Evolutionary conservation across 1,284 basidiomycete species (phyloP).

Genomic region (Schizophyllum amplum): DNA sequence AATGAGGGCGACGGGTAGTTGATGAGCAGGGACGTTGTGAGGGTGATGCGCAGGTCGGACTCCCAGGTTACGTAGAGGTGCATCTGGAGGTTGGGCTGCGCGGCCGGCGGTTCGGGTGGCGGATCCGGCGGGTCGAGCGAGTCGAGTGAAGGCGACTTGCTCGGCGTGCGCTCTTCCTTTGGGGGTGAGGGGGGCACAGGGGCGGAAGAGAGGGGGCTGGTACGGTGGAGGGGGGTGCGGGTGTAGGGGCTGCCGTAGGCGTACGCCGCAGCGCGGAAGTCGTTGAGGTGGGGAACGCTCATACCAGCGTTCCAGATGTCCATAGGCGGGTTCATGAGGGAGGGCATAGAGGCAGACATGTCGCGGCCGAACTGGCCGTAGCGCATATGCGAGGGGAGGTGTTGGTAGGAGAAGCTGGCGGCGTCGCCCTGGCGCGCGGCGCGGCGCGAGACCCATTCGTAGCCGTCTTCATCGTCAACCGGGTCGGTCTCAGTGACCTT

Average conservation of each 20-base stretch:
- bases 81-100: conserved; percentile 65
- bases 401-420: conserved; percentile 42
- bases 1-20: conserved; percentile 94
- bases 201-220: background rate
- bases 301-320: conserved; percentile 39
- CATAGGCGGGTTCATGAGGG: conserved; percentile 31
- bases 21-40: conserved; percentile 91
- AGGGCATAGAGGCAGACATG: conserved; percentile 48
- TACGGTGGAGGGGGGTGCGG: conserved; percentile 7
- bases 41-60: conserved; percentile 71
- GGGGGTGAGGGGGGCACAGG: conserved; percentile 12
- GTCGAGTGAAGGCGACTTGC: background rate
- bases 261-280: background rate
- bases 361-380: conserved; percentile 52
- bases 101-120: conserved; percentile 21
- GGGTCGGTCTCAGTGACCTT: conserved; percentile 43
- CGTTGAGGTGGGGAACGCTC: conserved; percentile 18
- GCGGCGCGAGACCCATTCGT: conserved; percentile 70
- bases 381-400: conserved; percentile 64
- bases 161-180: conserved; percentile 4
- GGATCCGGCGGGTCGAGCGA: conserved; percentile 7
- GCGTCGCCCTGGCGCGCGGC: conserved; percentile 51
- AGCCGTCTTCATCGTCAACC: conserved; percentile 51
- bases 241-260: conserved; percentile 29
- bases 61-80: conserved; percentile 71